A percentile compares a stretch with the other conserved stretches of the same genome.
These are phyloP conservation scores for Colletotrichum australisinense DNA, from an alignment of 2,329 filamentous ascomycete species.

Conservation along the genomic window DNA sequence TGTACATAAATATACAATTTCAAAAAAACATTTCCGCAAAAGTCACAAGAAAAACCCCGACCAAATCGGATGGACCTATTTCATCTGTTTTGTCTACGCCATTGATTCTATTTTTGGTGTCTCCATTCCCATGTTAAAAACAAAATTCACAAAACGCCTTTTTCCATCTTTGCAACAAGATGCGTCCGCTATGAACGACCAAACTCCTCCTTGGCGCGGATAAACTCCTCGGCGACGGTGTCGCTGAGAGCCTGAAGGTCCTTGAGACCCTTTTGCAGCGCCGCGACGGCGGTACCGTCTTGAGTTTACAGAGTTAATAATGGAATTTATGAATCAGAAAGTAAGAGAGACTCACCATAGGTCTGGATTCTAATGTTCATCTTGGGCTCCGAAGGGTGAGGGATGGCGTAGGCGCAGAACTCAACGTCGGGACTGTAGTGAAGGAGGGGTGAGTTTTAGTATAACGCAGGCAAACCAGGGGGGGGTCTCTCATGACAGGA, in stretches of 20 bases:
- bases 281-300: slow-evolving; percentile 86
- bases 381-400: slow-evolving; percentile 93
- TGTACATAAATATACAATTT: slow-evolving; percentile 32
- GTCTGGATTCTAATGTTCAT: slow-evolving; percentile 99
- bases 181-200: slow-evolving; percentile 51
- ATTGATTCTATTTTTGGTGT: slow-evolving; percentile 5
- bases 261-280: slow-evolving; percentile 87
- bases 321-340: too few relatives aligned
- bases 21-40: slow-evolving; percentile 13
- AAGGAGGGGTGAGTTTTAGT: slow-evolving; percentile 8
- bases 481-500: too few relatives aligned
- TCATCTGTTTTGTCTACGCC: slow-evolving; percentile 23
- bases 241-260: slow-evolving; percentile 94
- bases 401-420: slow-evolving; percentile 98
- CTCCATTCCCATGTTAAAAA: neutral
- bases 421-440: slow-evolving; percentile 85
- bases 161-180: neutral
- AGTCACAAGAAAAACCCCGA: neutral
- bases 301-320: slow-evolving; percentile 47
- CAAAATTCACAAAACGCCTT: neutral
- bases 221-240: slow-evolving; percentile 91
- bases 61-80: slow-evolving; percentile 3
- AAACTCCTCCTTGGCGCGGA: slow-evolving; percentile 34
- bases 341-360: slow-evolving; percentile 73
- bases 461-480: neutral